Base-by-base conservation (phyloP, 2,329 filamentous ascomycete genomes). In the Pestalotiopsis sp. region DNA sequence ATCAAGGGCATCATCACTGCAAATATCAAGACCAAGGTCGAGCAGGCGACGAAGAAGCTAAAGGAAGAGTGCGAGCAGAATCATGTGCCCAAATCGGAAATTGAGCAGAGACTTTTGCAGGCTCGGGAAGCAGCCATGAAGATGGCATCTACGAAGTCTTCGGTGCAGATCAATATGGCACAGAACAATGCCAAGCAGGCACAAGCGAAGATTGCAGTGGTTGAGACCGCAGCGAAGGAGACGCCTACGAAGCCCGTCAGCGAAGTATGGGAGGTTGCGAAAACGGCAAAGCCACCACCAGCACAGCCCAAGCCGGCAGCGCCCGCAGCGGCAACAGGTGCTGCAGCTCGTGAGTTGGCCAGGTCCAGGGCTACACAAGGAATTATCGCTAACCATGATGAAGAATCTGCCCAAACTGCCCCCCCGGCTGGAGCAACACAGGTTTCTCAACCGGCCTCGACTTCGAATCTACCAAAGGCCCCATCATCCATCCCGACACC, bases 201-300 rank as follows among this genome's bases (percentile, higher is more conserved):
- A 0, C 85, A 86, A 64, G 92, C 91, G 4, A 97, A 96, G 82
- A 82, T 97, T 39, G 87, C 88, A 1, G 89, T 96, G 1, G 92
- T 98, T 3, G 88, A 94, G 75, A 92, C 90, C 61, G 95, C 95
- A 13, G 94, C 92, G 0, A 87, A 86, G n/a, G 92, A 97, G 62
- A 98, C 95, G 0, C 95, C 95, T 0, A 86, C 95, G 74, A 91
- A 90, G 77, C 89, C 94, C 0, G 94, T 98, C 3, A 88, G 84
- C 11, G 94, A 98, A 79, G 95, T 98, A 0, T 98, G 93, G 93
- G 90, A 92, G 71, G 83, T 93, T 66, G 94, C 92, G 0, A 95
- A 95, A 80, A 84, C 81, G 66, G 87, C 89, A 12, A 92, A 89
- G 77, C 84, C 87, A 9, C 73, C 76, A 13, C 76, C 78, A 23